Evolutionary conservation across 2,329 filamentous ascomycete species (phyloP), one percentile per base, ranked within the genome.

Genomic region (Stemphylium lycopersici): DNA sequence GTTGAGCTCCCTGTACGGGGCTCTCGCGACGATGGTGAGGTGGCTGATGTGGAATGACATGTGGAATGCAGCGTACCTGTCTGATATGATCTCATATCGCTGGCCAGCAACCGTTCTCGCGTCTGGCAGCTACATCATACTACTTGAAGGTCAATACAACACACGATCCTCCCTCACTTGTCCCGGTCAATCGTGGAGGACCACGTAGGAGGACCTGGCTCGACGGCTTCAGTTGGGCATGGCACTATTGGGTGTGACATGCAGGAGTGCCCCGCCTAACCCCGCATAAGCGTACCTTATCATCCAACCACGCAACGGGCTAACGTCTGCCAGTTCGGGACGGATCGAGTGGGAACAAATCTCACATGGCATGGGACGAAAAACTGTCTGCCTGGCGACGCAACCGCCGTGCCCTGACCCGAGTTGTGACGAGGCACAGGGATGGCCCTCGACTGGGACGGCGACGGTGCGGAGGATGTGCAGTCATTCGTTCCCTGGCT

Each of bases 1-100:
- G 68, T 96, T 26, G 86, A 92, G 61, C 77, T 95, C 56, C 87
- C 88, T 0, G 78, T 87, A 16, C 84, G 81, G 79, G 69, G 20
- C 26, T 43, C 38, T 43, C 37, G 13, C 74, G 44, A 66, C 65
- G 29, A 56, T 45, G 29, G 36, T 49, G 52, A 56, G 48, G 54
- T 41, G 38, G 37, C 34, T 49, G 49, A 56, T 46, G 53, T 53
- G 46, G 53, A 41, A 59, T 56, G 56, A 56, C 52, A 50, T 48
- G 58, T 38, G 41, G 16, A 42, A 39, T 55, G 60, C 65, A 62
- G 58, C 47, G 46, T 42, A 47, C 49, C 42, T 48, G 42, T 38
- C 53, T 41, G 46, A 41, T 38, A 64, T 68, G 68, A 67, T 66
- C 54, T 70, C 66, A 66, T 55, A 22, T 34, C 16, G 47, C 53